Conservation (phyloP, 1,284 basidiomycete genomes). For the Puccinia coronata region DNA sequence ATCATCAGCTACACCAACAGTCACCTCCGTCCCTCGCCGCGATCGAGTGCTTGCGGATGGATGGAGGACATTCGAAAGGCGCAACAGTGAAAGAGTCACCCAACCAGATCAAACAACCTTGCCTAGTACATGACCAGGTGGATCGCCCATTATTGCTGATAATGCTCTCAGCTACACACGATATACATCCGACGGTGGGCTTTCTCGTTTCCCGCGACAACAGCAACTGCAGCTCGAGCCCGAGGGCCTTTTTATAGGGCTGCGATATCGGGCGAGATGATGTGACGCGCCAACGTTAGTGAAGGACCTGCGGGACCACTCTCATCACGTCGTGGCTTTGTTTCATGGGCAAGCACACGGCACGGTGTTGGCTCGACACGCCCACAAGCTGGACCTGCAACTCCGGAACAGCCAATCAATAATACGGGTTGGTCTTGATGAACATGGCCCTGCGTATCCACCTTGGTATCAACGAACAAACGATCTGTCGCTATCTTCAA, state of each 20-base stretch:
- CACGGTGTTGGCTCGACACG: conserved; percentile 13
- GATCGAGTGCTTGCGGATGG: conserved; percentile 30
- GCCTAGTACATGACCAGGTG: conserved; percentile 11
- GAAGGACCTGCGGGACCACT: neutral
- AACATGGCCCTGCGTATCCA: too few species aligned
- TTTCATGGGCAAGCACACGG: conserved; percentile 27
- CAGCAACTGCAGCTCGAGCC: conserved; percentile 26
- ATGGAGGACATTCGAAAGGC: conserved; percentile 35
- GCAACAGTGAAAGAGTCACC: neutral
- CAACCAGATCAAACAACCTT: neutral
- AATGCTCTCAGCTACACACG: conserved; percentile 21
- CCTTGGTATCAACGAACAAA: too few species aligned
- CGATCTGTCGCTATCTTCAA: too few species aligned
- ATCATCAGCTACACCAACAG: conserved; percentile 20
- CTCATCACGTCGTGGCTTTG: conserved; percentile 13
- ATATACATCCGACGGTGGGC: conserved; percentile 17
- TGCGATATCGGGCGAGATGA: conserved; percentile 22
- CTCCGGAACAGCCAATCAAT: neutral
- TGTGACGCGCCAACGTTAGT: conserved; percentile 17
- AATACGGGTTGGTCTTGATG: too few species aligned
- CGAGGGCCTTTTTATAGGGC: conserved; percentile 23
- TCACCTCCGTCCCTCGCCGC: conserved; percentile 3
- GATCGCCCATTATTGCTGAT: conserved; percentile 27
- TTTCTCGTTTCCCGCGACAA: conserved; percentile 25
- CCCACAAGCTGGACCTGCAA: conserved; percentile 11